phyloP scores from a whole-genome alignment of 495 filamentous ascomycete genomes.

The Elasticomyces elasticus region DNA sequence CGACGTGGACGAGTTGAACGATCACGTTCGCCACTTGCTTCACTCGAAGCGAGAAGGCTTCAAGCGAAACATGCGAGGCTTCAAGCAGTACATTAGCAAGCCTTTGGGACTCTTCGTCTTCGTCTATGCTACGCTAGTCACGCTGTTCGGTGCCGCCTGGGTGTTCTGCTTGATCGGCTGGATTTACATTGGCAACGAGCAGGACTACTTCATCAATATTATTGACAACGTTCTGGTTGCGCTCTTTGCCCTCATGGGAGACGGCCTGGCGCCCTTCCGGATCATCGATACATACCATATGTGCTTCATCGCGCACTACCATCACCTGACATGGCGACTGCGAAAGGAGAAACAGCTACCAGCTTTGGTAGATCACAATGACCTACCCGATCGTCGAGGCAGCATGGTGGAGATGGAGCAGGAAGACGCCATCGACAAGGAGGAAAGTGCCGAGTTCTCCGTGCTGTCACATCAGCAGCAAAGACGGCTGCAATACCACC shows the following conservation, averaged over 20 bases:
- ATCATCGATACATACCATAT: constrained; percentile 75
- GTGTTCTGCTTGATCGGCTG: constrained; percentile 74
- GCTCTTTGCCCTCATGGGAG: constrained; percentile 67
- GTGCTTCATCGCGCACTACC: constrained; percentile 57
- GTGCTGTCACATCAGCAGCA: constrained; percentile 57
- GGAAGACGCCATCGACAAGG: constrained; percentile 18
- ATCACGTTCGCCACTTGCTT: constrained; percentile 72
- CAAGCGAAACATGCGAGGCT: constrained; percentile 64
- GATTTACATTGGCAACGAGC: constrained; percentile 67
- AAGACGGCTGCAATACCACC: constrained; percentile 55
- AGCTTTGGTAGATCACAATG: constrained; percentile 58
- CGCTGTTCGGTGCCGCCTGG: constrained; percentile 71
- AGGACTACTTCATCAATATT: constrained; percentile 60
- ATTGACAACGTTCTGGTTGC: constrained; percentile 71
- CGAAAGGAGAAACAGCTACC: constrained; percentile 53
- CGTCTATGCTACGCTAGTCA: constrained; percentile 70
- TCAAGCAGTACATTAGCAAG: constrained; percentile 59
- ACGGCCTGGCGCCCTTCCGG: constrained; percentile 66
- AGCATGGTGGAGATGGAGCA: constrained; percentile 30
- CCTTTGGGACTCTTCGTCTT: constrained; percentile 70
- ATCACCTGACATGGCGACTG: constrained; percentile 61
- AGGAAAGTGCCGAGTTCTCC: constrained; percentile 41
- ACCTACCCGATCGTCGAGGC: constrained; percentile 41
- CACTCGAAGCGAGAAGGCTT: constrained; percentile 67
- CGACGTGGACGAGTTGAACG: constrained; percentile 63